Base-by-base conservation (phyloP, 1,284 basidiomycete genomes). In the Malassezia dermatis region DNA sequence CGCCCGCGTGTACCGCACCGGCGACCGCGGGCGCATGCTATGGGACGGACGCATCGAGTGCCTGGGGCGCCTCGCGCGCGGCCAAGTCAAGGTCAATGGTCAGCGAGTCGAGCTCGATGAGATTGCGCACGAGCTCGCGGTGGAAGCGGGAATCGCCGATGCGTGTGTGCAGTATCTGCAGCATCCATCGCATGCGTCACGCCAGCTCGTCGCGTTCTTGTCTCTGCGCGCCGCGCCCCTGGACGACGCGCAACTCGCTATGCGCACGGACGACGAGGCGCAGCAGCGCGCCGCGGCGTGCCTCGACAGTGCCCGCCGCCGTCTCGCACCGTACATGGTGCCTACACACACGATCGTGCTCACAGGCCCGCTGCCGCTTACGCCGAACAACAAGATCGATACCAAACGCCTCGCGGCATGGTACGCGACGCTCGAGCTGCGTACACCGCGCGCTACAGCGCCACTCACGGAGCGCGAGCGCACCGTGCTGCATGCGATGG, bases 41-140 rank as follows among this genome's bases (percentile, higher is more conserved):
- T 47, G 47, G 19, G 64, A 71, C 30, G 66, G 64, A 12, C 60
- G 50, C 5, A 56, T 73, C 52, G 68, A 72, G 49, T 70, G 63
- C 43, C 60, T 73, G 5, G 71, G 71, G 23, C 61, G 71, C 10
- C 59, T 61, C 10, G 67, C 65, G 48, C 64, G 63, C 4, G 63
- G 62, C 12, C 70, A 72, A 42, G 69, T 74, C 52, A 74, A 74
- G 59, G 56, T 74, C 41, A 73, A 73, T 37, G 69, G 69, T 3
- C 71, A 73, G 59, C 62, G 71, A 13, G 69, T 73, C 53, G 71
- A 74, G 58, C 64, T 74, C 8, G 65, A 70, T 17, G 71, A 73
- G 47, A 66, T 73, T 26, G 64, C 64, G 7, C 30, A 62, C 15
- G 68, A 61, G n/a, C 43, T 73, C 2, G 54, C 56, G 5, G 24